Percentiles rank a stretch among this genome's conserved stretches.
These are phyloP conservation scores for Ensete ventricosum DNA, from an alignment of 176 grass and related monocot genomes.

Conservation along the genomic window DNA sequence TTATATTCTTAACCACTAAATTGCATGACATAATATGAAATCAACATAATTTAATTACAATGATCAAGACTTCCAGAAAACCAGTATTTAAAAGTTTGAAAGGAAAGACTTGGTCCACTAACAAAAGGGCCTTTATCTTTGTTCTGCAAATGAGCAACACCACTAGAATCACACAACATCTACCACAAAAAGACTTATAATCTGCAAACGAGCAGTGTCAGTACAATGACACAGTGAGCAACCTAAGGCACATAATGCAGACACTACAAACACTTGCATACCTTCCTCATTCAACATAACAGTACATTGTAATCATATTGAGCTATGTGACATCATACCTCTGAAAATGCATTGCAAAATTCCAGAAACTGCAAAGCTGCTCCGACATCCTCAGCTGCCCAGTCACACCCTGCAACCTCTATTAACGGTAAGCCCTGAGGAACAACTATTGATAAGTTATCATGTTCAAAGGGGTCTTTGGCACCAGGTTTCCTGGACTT, in stretches of 20 bases:
- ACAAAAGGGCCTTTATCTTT: background rate
- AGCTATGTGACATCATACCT: constrained; percentile 30
- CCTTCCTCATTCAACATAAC: background rate
- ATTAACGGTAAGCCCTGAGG: constrained; percentile 40
- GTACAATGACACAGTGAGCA: too few species aligned
- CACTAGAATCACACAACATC: background rate
- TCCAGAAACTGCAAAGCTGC: constrained; percentile 61
- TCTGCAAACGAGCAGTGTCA: background rate
- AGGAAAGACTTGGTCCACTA: background rate
- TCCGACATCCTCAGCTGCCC: constrained; percentile 45
- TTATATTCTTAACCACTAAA: too few species aligned
- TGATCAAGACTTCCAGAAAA: too few species aligned
- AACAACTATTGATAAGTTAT: constrained; percentile 19
- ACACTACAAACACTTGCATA: background rate
- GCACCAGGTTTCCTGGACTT: background rate
- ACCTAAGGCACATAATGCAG: background rate
- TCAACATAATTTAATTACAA: too few species aligned
- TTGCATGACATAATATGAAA: too few species aligned
- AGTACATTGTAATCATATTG: background rate
- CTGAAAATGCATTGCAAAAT: constrained; percentile 63
- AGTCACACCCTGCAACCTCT: constrained; percentile 34
- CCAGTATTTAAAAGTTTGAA: background rate
- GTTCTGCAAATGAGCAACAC: background rate
- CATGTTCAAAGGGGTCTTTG: constrained; percentile 5
- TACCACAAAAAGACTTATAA: background rate